A percentile compares a stretch with the other conserved stretches of the same genome.
Conservation (phyloP, 768 basidiomycete genomes). For the Termitomyces eurrhizus region DNA sequence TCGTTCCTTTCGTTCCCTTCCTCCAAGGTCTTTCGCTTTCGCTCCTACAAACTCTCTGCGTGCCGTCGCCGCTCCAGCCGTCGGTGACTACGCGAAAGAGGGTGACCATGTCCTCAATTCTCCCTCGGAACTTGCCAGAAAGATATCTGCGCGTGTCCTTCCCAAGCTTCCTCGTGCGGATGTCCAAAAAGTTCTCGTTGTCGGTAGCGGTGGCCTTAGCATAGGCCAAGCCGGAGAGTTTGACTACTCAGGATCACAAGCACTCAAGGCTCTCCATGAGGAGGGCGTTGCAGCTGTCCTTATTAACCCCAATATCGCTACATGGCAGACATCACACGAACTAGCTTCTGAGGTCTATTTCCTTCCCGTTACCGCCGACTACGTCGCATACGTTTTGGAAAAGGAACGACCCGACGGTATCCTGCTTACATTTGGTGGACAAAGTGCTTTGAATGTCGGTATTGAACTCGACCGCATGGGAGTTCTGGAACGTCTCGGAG, state of each 20-base stretch:
- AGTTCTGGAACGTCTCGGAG: conserved; percentile 85
- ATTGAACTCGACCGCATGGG: conserved; percentile 97
- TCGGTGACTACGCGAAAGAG: conserved; percentile 64
- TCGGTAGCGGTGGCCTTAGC: conserved; percentile 92
- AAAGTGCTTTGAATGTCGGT: conserved; percentile 96
- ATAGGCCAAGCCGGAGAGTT: conserved; percentile 99
- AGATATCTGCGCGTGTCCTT: conserved; percentile 90
- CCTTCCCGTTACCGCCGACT: conserved; percentile 92
- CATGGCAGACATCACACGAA: conserved; percentile 98
- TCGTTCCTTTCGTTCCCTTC: conserved; percentile 52
- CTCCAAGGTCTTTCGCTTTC: conserved; percentile 30
- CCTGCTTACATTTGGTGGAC: conserved; percentile 95
- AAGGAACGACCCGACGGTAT: conserved; percentile 98
- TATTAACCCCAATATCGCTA: conserved; percentile 98
- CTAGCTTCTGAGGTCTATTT: conserved; percentile 97
- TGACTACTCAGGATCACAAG: conserved; percentile 98
- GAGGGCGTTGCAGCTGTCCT: conserved; percentile 92
- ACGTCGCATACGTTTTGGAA: conserved; percentile 97
- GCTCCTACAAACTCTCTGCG: conserved; percentile 49
- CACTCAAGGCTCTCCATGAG: conserved; percentile 94
- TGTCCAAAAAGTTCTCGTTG: conserved; percentile 92
- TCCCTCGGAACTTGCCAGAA: conserved; percentile 91
- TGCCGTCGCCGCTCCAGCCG: conserved; percentile 73
- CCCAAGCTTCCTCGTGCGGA: conserved; percentile 89
- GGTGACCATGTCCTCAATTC: conserved; percentile 84